Base-by-base conservation (phyloP, 2,329 filamentous ascomycete species). In the Cladophialophora chaetospira region DNA sequence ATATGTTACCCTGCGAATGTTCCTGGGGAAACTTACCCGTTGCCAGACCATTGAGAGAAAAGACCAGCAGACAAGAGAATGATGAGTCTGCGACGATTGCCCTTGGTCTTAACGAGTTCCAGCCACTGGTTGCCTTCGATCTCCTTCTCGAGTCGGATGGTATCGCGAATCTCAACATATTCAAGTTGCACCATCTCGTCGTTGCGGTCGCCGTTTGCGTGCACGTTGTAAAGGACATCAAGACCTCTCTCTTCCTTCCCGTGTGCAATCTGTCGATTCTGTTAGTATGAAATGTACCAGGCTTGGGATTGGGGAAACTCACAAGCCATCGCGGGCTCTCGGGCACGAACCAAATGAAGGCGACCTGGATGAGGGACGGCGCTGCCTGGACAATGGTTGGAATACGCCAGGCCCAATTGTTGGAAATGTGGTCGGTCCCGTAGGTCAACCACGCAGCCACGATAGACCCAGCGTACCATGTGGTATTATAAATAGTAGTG, bases 281-380 rank as follows among this genome's bases (percentile, higher is more conserved):
- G n/a, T n/a, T n/a, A n/a, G n/a, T n/a, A n/a, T n/a, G n/a, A n/a
- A n/a, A n/a, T n/a, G n/a, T n/a, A n/a, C n/a, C n/a, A n/a, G n/a
- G n/a, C n/a, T n/a, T n/a, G n/a, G n/a, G n/a, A n/a, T n/a, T n/a
- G n/a, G n/a, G n/a, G n/a, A n/a, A n/a, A n/a, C n/a, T n/a, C n/a
- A n/a, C n/a, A 31, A 87, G 77, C 81, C 83, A 88, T 1, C 86
- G 77, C 0, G 85, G 86, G 0, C 82, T 85, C 61, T 89, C 86
- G 0, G 86, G 87, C 66, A 88, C 84, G 70, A 86, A 82, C 77
- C 82, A 84, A 26, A 87, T 79, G 8, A 77, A 67, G 1, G 64
- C 61, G 53, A 87, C 73, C 1, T 88, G 75, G 1, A 81, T 53
- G 1, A 86, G 57, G 0, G 87, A 78, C 0, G 84, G 83, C 0